Conservation (phyloP, 768 basidiomycete genomes). For the Hericium rajendrae region DNA sequence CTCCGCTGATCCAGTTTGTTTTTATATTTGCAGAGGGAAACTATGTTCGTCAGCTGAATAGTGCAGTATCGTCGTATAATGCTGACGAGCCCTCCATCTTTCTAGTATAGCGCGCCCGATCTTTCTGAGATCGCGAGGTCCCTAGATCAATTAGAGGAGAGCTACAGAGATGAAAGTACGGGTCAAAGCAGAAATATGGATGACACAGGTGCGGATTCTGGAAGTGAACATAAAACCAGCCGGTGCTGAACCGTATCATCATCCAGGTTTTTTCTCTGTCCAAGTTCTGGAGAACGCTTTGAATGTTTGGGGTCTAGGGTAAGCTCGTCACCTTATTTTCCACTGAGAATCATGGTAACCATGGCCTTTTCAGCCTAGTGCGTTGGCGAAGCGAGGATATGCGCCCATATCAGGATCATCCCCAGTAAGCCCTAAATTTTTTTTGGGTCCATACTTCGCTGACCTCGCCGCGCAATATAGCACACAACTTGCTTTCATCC, state of each 20-base stretch:
- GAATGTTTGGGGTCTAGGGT: slow-evolving; percentile 79
- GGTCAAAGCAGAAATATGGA: slow-evolving; percentile 75
- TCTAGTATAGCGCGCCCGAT: slow-evolving; percentile 71
- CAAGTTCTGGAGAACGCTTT: slow-evolving; percentile 83
- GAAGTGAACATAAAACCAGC: too few species aligned
- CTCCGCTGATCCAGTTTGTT: slow-evolving; percentile 4
- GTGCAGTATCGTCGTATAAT: too few species aligned
- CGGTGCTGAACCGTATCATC: neutral
- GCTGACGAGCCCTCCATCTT: neutral
- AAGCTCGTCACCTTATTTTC: neutral
- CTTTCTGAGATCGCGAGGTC: slow-evolving; percentile 63
- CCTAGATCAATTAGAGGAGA: slow-evolving; percentile 57
- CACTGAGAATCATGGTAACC: neutral
- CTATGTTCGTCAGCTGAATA: slow-evolving; percentile 31
- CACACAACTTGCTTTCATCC: slow-evolving; percentile 75
- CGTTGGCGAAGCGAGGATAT: slow-evolving; percentile 82
- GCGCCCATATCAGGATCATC: slow-evolving; percentile 62
- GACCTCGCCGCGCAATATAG: slow-evolving; percentile 27
- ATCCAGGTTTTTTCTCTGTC: slow-evolving; percentile 80
- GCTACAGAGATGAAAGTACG: slow-evolving; percentile 40
- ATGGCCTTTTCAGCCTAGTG: slow-evolving; percentile 42
- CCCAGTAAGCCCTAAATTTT: slow-evolving; percentile 47
- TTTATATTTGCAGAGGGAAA: slow-evolving; percentile 28
- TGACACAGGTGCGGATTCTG: slow-evolving; percentile 54
- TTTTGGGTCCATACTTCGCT: slow-evolving; percentile 1